Conservation (phyloP, 805 yeast species). For the Komagataella pseudopastoris region DNA sequence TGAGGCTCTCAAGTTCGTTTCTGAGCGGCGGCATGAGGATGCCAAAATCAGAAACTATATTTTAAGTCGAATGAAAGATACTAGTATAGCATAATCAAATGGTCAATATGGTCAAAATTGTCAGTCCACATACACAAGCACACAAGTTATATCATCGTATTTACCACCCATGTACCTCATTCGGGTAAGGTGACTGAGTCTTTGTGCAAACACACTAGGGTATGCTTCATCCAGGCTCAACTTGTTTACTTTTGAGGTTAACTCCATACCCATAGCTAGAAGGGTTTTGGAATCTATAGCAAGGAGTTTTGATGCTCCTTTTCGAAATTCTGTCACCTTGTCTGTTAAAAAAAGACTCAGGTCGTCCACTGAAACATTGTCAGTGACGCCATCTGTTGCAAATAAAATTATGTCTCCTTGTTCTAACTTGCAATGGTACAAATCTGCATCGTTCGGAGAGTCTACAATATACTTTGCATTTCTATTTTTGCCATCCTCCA, state of each 20-base stretch:
- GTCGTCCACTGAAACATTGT: conserved; percentile 65
- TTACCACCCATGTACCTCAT: conserved; percentile 69
- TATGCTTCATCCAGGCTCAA: conserved; percentile 61
- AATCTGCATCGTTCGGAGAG: conserved; percentile 55
- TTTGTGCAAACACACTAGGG: conserved; percentile 82
- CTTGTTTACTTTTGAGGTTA: conserved; percentile 54
- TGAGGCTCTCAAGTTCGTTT: neutral
- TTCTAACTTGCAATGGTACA: conserved; percentile 47
- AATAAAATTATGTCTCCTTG: conserved; percentile 68
- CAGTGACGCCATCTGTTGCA: conserved; percentile 91
- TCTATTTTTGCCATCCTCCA: conserved; percentile 35
- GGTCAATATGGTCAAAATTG: neutral
- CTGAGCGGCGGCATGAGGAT: neutral
- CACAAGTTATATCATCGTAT: conserved; percentile 86
- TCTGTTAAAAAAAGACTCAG: conserved; percentile 58
- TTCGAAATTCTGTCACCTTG: conserved; percentile 9
- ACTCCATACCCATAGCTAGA: conserved; percentile 13
- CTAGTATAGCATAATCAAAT: neutral
- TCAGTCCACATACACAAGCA: conserved; percentile 48
- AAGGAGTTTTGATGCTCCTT: neutral
- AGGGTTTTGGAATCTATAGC: conserved; percentile 28
- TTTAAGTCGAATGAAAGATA: neutral
- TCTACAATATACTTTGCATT: conserved; percentile 60
- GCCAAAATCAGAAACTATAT: neutral
- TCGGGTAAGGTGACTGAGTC: conserved; percentile 40